Conservation (phyloP, 31 red algal genomes). For the Odonthalia washingtoniensis region DNA sequence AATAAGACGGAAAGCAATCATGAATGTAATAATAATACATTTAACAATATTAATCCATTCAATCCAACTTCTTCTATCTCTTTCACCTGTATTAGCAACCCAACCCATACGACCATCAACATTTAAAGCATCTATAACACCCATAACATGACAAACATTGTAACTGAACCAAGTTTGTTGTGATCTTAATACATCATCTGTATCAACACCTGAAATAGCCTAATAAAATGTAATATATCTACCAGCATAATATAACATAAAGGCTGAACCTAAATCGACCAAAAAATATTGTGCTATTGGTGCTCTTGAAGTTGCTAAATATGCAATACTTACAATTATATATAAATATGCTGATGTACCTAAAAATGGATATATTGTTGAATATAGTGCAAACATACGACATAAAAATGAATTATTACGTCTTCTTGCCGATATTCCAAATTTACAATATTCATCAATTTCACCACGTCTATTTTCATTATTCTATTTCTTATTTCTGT, state of each 20-base stretch:
- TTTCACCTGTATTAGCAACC: slow-evolving; percentile 85
- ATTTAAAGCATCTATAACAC: slow-evolving; percentile 68
- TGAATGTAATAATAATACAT: slow-evolving; percentile 36
- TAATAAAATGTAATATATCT: slow-evolving; percentile 80
- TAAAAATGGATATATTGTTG: slow-evolving; percentile 77
- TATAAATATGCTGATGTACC: slow-evolving; percentile 73
- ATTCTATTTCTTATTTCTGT: slow-evolving; percentile 43
- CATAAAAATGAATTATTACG: slow-evolving; percentile 80
- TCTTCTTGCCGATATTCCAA: slow-evolving; percentile 55
- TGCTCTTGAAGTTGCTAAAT: slow-evolving; percentile 57
- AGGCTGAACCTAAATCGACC: slow-evolving; percentile 54
- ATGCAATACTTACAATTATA: slow-evolving; percentile 57
- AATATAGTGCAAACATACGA: slow-evolving; percentile 76
- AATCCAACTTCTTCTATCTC: slow-evolving; percentile 71
- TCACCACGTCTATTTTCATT: slow-evolving; percentile 61
- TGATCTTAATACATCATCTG: slow-evolving; percentile 63
- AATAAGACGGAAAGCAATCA: slow-evolving; percentile 61
- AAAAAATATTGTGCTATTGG: slow-evolving; percentile 63
- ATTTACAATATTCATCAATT: slow-evolving; percentile 81
- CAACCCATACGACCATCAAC: slow-evolving; percentile 62
- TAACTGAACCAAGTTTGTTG: slow-evolving; percentile 87
- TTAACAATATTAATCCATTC: slow-evolving; percentile 81
- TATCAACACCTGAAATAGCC: slow-evolving; percentile 63
- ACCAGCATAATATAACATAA: slow-evolving; percentile 70
- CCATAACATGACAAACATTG: slow-evolving; percentile 79